Conservation (phyloP, 768 basidiomycete genomes). For the Podaxis mareebaensis region DNA sequence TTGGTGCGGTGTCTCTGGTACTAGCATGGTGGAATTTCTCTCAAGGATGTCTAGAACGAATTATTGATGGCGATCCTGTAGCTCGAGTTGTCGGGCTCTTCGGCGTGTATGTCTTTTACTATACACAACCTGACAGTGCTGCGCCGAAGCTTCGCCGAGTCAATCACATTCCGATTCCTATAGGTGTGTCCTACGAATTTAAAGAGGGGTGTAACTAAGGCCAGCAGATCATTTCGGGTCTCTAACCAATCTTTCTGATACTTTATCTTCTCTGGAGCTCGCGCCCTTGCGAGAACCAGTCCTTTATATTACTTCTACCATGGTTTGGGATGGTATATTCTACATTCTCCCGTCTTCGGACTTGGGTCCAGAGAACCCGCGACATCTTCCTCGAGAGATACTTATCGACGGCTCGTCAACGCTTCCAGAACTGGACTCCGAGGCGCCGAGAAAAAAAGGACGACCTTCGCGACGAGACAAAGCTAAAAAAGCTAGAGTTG, state of each 20-base stretch:
- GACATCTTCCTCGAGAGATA: conserved; percentile 70
- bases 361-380: conserved; percentile 55
- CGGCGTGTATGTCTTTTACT: conserved; percentile 68
- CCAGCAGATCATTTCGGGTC: conserved; percentile 55
- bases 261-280: conserved; percentile 40
- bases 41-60: conserved; percentile 47
- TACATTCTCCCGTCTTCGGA: conserved; percentile 58
- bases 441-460: conserved; percentile 53
- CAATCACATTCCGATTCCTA: conserved; percentile 60
- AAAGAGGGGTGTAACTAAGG: conserved; percentile 1
- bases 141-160: conserved; percentile 50
- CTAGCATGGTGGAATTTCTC: background rate
- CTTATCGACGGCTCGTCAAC: conserved; percentile 46
- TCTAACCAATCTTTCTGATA: conserved; percentile 49
- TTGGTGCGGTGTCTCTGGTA: conserved; percentile 45
- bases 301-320: conserved; percentile 46
- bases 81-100: conserved; percentile 64
- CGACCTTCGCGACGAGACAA: conserved; percentile 65
- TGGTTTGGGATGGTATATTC: conserved; percentile 54
- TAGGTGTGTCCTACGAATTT: conserved; percentile 41
- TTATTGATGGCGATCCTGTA: conserved; percentile 49
- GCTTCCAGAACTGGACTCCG: conserved; percentile 24
- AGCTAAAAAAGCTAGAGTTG: conserved; percentile 50
- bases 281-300: conserved; percentile 51
- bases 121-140: conserved; percentile 61